Percentiles rank a stretch among this genome's conserved stretches.
phyloP scores from a whole-genome alignment of 495 filamentous ascomycete genomes.

The Talaromyces borbonicus region DNA sequence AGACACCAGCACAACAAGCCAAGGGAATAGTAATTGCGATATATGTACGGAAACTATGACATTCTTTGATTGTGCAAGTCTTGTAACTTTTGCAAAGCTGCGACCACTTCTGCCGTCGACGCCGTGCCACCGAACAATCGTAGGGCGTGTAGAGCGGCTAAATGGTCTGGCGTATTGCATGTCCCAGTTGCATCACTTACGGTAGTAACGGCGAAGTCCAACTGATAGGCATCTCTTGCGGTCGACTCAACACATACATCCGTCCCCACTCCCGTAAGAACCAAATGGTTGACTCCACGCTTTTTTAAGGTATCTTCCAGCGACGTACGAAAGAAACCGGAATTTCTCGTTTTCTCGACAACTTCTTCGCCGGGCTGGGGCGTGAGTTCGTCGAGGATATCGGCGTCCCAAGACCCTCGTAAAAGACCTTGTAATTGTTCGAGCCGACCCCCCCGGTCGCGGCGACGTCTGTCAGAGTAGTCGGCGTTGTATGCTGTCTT shows the following conservation, averaged over 20 bases:
- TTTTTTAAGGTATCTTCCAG: constrained; percentile 13
- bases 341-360: constrained; percentile 16
- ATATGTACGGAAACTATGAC: too few relatives aligned
- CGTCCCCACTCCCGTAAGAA: constrained; percentile 16
- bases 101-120: constrained; percentile 6
- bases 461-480: constrained; percentile 15
- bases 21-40: too few relatives aligned
- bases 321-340: constrained; percentile 13
- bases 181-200: constrained; percentile 16
- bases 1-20: too few relatives aligned
- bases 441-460: constrained; percentile 5
- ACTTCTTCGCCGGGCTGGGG: constrained; percentile 11
- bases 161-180: constrained; percentile 6
- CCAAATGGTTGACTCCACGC: constrained; percentile 14
- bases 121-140: constrained; percentile 2
- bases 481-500: constrained; percentile 15
- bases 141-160: constrained; percentile 8
- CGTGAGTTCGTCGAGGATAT: constrained; percentile 13
- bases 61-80: constrained; percentile 4
- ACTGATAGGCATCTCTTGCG: constrained; percentile 14
- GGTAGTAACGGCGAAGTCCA: constrained; percentile 13
- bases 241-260: constrained; percentile 20
- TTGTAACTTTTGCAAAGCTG: constrained; percentile 7
- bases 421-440: constrained; percentile 13
- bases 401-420: constrained; percentile 16